phyloP scores from a whole-genome alignment of 768 basidiomycete genomes.

The Psilocybe tampanensis region DNA sequence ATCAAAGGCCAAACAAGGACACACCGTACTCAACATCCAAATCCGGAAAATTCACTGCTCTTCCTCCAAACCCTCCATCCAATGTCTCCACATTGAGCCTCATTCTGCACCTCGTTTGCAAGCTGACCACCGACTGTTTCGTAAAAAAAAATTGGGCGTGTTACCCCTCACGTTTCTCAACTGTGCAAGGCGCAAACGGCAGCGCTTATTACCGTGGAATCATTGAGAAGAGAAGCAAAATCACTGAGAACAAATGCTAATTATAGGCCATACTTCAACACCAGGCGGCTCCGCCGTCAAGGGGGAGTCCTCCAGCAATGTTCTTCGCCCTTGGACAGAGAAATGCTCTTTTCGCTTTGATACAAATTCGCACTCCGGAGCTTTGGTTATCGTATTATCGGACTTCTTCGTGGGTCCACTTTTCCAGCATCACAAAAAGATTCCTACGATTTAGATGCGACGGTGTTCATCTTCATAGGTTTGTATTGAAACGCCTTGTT shows the following conservation, averaged over 20 bases:
- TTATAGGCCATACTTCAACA: background rate
- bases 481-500: background rate
- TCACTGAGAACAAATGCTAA: background rate
- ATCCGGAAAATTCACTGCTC: background rate
- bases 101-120: too few species aligned
- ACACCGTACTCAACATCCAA: constrained; percentile 10
- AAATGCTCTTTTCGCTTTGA: background rate
- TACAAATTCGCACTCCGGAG: background rate
- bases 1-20: constrained; percentile 4
- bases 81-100: too few species aligned
- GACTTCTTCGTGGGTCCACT: background rate
- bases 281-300: background rate
- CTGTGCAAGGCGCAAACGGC: background rate
- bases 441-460: background rate
- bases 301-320: background rate
- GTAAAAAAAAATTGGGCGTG: too few species aligned
- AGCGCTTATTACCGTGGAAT: background rate
- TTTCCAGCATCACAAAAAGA: background rate
- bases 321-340: background rate
- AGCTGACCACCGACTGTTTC: too few species aligned
- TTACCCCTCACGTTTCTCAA: background rate
- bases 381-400: background rate
- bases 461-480: background rate
- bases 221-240: background rate
- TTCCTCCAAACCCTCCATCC: background rate